Evolutionary conservation across 2,329 filamentous ascomycete genomes (phyloP).

Genomic region (Alternaria postmessia): DNA sequence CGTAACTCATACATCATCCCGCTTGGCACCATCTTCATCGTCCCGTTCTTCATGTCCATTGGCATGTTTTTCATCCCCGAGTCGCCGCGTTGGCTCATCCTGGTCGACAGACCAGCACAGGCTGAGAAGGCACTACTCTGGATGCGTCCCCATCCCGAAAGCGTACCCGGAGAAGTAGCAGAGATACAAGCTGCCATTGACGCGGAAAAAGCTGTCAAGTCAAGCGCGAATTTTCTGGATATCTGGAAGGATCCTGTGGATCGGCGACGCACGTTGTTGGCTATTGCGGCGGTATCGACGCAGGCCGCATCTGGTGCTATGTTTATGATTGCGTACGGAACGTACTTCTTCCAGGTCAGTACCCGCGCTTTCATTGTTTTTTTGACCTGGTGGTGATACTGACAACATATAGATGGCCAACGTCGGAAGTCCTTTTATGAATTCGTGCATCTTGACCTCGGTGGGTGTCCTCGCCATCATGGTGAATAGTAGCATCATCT

Average conservation of each 20-base stretch:
- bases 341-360: conserved; percentile 42
- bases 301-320: conserved; percentile 65
- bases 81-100: conserved; percentile 56
- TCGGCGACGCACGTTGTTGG: conserved; percentile 59
- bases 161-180: conserved; percentile 31
- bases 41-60: conserved; percentile 57
- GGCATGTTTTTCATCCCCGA: conserved; percentile 49
- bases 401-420: conserved; percentile 33
- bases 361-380: not conserved
- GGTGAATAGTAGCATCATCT: conserved; percentile 62
- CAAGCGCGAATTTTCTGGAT: conserved; percentile 60
- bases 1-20: conserved; percentile 55
- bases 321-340: conserved; percentile 52
- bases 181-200: conserved; percentile 42
- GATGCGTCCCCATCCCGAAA: conserved; percentile 37
- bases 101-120: conserved; percentile 27
- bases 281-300: conserved; percentile 58
- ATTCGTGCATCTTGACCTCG: conserved; percentile 63
- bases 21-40: conserved; percentile 62
- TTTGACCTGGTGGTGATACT: not conserved
- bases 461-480: conserved; percentile 64
- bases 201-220: conserved; percentile 55
- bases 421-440: conserved; percentile 59
- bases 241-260: conserved; percentile 63
- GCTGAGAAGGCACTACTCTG: conserved; percentile 35